Percentiles rank a stretch among this genome's conserved stretches.
phyloP scores from a whole-genome alignment of 441 rosid species.

The Jatropha podagrica region DNA sequence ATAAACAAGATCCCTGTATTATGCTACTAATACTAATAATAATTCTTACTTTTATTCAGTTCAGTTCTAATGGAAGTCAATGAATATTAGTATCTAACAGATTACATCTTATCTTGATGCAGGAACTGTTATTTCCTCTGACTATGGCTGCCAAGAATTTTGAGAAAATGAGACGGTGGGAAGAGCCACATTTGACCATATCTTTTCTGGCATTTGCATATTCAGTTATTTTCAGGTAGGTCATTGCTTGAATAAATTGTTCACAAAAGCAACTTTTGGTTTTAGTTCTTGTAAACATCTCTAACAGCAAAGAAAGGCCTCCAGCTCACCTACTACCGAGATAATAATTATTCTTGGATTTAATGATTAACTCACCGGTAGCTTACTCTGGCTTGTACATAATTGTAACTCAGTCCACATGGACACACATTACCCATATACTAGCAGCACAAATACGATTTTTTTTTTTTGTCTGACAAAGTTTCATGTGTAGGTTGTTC shows the following conservation, averaged over 20 bases:
- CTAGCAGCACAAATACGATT: neutral
- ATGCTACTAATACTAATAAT: neutral
- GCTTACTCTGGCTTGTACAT: neutral
- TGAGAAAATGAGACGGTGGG: conserved; percentile 82
- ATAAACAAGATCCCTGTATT: neutral
- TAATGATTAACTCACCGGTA: neutral
- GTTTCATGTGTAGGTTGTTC: neutral
- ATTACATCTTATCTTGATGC: conserved; percentile 23
- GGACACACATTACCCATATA: neutral
- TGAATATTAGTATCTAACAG: neutral
- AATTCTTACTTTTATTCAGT: neutral
- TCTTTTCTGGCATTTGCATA: conserved; percentile 69
- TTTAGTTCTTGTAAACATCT: neutral
- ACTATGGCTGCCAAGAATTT: conserved; percentile 54
- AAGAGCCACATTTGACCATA: conserved; percentile 81
- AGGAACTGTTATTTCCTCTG: conserved; percentile 90
- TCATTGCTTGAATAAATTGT: conserved; percentile 18
- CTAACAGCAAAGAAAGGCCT: neutral
- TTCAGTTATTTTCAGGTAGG: conserved; percentile 69
- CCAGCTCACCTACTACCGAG: neutral
- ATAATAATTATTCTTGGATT: neutral
- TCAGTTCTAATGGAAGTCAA: neutral
- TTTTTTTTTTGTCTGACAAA: neutral
- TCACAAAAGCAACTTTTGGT: neutral
- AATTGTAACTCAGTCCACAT: neutral